Evolutionary conservation across 331 rosid species (phyloP), one percentile per base, ranked within the genome.

Genomic region (Acacia concinna): DNA sequence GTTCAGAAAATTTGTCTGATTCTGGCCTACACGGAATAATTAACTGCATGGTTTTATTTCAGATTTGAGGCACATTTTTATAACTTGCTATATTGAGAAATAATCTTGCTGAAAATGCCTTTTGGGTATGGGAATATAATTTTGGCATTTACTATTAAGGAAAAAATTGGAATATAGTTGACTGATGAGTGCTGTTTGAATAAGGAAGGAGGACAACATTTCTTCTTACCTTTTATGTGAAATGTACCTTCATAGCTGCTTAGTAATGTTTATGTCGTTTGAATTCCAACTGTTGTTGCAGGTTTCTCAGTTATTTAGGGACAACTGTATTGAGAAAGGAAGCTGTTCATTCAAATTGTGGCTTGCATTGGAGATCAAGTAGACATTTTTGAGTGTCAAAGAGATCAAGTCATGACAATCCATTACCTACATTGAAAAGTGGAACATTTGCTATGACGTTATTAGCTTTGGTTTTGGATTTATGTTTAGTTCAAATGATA

Each of bases 401-500:
- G 84, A 79, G 78, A 73, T n/a, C 81, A 8, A 69, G 76, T 78
- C 84, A 72, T 77, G 88, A 79, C 60, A 83, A 76, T 84, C 69
- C 56, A 73, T 43, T 59, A 80, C 86, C 73, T 84, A 80, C 85
- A 82, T 41, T 79, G 86, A 77, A 84, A 85, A 85, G 84, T 76
- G 76, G 82, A 87, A 86, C 92, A 54, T 84, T 79, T 67, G 78
- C 87, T 86, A 75, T 85, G 86, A 82, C 85, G 83, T 65, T 85
- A 83, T 85, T 85, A 68, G 70, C 84, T 82, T 82, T 83, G 84
- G 77, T 65, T 84, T 87, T 86, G 49, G 59, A 62, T 80, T 86
- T 80, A 81, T 90, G 85, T 86, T 84, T 64, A 59, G 84, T 85
- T 81, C 89, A 71, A 89, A 82, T 69, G 87, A 87, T 71, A 83